Base-by-base conservation (phyloP, 345 rosid species). In the Eucalyptus marginata region DNA sequence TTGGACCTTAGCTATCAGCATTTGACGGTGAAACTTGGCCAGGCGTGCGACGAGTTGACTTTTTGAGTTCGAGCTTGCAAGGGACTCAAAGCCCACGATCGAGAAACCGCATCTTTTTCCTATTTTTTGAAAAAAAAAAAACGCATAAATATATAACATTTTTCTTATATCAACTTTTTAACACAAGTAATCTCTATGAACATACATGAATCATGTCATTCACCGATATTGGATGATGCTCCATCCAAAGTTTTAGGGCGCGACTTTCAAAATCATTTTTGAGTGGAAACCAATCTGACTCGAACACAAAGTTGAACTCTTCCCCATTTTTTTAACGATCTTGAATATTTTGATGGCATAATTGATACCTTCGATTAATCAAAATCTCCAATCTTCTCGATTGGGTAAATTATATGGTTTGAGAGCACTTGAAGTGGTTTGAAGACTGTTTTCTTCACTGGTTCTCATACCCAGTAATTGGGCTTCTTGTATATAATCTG, bases 151-250 rank as follows among this genome's bases (percentile, higher is more conserved):
- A 40, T 76, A 24, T 10, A 0, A 76, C 13, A 6, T 40, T 9
- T 76, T 36, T 76, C 3, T 40, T 40, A 71, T 36, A 20, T 36
- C 24, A 40, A 11, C 0, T 76, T 36, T 40, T 40, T 20, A 76
- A 17, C 8, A 9, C 4, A 3, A 68, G 24, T 68, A 33, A 9
- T 68, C 24, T 68, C 4, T 1, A 2, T 36, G 2, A 76, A 36
- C 8, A 18, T 11, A 36, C 27, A 18, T 18, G 7, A 76, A 22
- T 76, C 13, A 40, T 18, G 46, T 36, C 47, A 20, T 76, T 20
- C 25, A 4, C 1, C 0, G 4, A 2, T 10, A 36, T 3, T 0
- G 3, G 46, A 36, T 20, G 43, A 3, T 0, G 3, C 24, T 76
- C 46, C 83, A 36, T 20, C 8, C 25, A 76, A 36, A 52, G 25